Percentiles rank a stretch among this genome's conserved stretches.
Evolutionary conservation across 2,329 filamentous ascomycete genomes (phyloP).

Genomic region (Cryoendolithus antarcticus): DNA sequence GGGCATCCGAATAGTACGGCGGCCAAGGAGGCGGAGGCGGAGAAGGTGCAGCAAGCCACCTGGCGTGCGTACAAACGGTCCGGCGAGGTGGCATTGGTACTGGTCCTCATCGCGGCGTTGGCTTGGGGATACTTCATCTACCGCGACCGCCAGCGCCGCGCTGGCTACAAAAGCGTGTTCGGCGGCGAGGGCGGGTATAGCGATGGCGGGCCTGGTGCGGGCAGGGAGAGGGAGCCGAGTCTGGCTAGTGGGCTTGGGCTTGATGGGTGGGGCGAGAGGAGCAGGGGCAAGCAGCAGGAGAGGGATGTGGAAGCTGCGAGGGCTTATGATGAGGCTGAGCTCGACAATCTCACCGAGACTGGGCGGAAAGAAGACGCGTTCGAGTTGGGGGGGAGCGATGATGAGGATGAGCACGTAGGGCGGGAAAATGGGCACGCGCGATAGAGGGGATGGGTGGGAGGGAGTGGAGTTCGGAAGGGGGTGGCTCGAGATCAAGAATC

Average conservation of each 20-base stretch:
- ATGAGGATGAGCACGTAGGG: constrained; percentile 4
- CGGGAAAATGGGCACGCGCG: no score
- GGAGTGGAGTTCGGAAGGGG: no score
- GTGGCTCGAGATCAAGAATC: no score
- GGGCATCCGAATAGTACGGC: constrained; percentile 57
- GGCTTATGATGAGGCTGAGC: constrained; percentile 49
- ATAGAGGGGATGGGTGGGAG: no score
- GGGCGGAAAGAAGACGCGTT: constrained; percentile 3
- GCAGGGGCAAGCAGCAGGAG: constrained; percentile 24
- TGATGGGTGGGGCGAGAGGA: constrained; percentile 17
- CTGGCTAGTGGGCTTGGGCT: constrained; percentile 33
- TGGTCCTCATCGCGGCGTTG: constrained; percentile 61
- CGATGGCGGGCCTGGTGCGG: constrained; percentile 20
- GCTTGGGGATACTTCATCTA: constrained; percentile 63
- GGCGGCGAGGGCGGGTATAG: constrained; percentile 12
- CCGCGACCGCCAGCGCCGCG: constrained; percentile 38
- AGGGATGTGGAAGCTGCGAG: constrained; percentile 45
- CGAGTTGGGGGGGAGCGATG: constrained; percentile 7
- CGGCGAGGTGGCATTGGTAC: constrained; percentile 70
- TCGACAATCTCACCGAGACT: constrained; percentile 38
- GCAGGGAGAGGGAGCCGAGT: constrained; percentile 27
- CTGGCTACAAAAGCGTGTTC: constrained; percentile 34
- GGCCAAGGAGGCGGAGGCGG: constrained; percentile 54
- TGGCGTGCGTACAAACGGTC: constrained; percentile 84
- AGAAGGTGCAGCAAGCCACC: constrained; percentile 69